Evolutionary conservation across 805 yeast species (phyloP), one percentile per base, ranked within the genome.

Genomic region (Saccharomycopsis selenospora): DNA sequence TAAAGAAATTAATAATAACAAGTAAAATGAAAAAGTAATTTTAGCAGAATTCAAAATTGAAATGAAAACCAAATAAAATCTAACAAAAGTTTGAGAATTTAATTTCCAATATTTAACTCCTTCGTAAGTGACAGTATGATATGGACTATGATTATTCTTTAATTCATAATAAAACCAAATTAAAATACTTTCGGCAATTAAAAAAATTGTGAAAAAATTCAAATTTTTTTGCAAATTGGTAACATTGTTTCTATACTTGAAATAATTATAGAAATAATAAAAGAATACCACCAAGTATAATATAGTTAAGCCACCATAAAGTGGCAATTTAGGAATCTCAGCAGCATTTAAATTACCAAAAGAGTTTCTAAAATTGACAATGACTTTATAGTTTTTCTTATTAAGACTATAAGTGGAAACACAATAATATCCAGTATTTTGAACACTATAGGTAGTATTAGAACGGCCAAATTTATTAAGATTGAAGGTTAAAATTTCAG

Each of bases 161-260:
- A 86, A 73, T 59, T 88, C 96, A 62, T 85, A 93, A 62, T 87
- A 85, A 2, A 95, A 88, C 95, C 97, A 90, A 41, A 88, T 82
- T 45, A 88, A 77, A 45, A 89, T 76, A 56, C 88, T 85, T 65
- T 93, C 98, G 20, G 80, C 70, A 1, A 95, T 82, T 61, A 93
- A 75, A 58, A 88, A 85, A 4, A 79, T 80, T 53, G 85, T 83
- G 68, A 91, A 85, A 2, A 85, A 95, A 46, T 95, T 79, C 59
- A 93, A 75, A 65, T 93, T 91, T 62, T 86, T 82, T 66, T 93
- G 99, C 50, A 93, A 77, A 8, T 96, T 90, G 58, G 95, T 71
- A 48, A 91, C 73, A 62, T 91, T 96, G 59, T 86, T 78, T 55
- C 95, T 79, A 65, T 87, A 90, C 59, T 80, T 85, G 71, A 80